Conservation (phyloP, 2,329 filamentous ascomycete species). For the Calonectria naviculata region DNA sequence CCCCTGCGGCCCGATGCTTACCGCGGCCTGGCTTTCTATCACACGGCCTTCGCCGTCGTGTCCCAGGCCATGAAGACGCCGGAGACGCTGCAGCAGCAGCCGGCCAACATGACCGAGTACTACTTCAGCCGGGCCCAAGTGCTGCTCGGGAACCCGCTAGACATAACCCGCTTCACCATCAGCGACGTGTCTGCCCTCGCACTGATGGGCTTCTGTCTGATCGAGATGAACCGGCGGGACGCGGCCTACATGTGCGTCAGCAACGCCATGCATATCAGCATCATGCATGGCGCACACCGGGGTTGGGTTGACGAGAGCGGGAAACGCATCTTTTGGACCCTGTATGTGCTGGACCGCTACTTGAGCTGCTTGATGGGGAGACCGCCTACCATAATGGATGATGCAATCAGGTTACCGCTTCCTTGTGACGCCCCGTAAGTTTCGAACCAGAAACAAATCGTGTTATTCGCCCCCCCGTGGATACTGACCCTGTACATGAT, state of each 20-base stretch:
- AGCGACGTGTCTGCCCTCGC: conserved; percentile 57
- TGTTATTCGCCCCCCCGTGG: neutral
- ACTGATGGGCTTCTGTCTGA: conserved; percentile 60
- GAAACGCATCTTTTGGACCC: conserved; percentile 63
- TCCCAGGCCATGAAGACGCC: conserved; percentile 43
- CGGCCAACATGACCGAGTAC: conserved; percentile 51
- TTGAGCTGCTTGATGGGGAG: conserved; percentile 62
- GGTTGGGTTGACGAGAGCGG: conserved; percentile 56
- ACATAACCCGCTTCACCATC: conserved; percentile 53
- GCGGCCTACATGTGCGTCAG: conserved; percentile 60
- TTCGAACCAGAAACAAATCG: neutral
- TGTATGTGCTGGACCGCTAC: conserved; percentile 62
- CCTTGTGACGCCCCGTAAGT: conserved; percentile 56
- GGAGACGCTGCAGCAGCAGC: conserved; percentile 24
- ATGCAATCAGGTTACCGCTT: conserved; percentile 56
- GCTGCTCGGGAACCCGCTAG: conserved; percentile 60
- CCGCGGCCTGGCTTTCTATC: conserved; percentile 56
- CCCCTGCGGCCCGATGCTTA: conserved; percentile 42
- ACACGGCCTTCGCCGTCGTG: conserved; percentile 56
- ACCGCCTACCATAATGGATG: conserved; percentile 58
- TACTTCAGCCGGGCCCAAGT: conserved; percentile 57
- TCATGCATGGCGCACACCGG: conserved; percentile 60
- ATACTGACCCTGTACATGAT: neutral
- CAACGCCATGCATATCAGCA: conserved; percentile 59
- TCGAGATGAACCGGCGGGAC: conserved; percentile 61